Base-by-base conservation (phyloP, 768 basidiomycete species). In the Kwoniella dejecticola region DNA sequence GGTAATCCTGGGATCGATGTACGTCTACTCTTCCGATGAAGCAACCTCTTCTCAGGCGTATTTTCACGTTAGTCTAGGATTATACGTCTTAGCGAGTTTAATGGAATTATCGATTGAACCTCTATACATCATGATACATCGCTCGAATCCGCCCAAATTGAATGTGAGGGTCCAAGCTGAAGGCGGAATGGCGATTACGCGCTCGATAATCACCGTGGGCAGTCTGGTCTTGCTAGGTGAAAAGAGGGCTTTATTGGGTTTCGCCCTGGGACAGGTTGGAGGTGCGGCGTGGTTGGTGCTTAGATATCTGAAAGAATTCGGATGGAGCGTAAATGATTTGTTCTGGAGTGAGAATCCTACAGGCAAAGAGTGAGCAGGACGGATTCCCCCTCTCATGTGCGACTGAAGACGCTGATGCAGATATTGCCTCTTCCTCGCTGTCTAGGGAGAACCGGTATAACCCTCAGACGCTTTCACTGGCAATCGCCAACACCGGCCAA, bases 41-140 rank as follows among this genome's bases (percentile, higher is more conserved):
- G 82, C 84, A 45, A 86, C 88, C 2, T 79, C 81, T 15, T 77
- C 77, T 5, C 91, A 95, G 71, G 83, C 87, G 0, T 74, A 84
- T 69, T 93, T 96, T 71, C 64, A 77, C 36, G 64, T 79, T 23
- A 86, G 90, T 1, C 83, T 94, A 30, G 69, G 76, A 1, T 76
- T 90, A 10, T 96, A 98, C 78, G 86, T 86, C 13, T 21, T 86
- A 1, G 86, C 91, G 0, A 89, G 90, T 1, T 68, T 91, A 29
- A 66, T 86, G 46, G 94, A 98, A 77, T 83, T 98, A 50, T 70
- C 86, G 58, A 85, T 87, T 42, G 95, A 97, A 78, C 93, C 93
- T 3, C 83, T 87, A 80, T 88, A 90, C 75, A 89, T 90, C 68
- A 78, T 85, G 71, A 88, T 87, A 4, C 87, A 89, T 82, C 49